phyloP scores from a whole-genome alignment of 2,329 filamentous ascomycete genomes.

The Colletotrichum sp. region DNA sequence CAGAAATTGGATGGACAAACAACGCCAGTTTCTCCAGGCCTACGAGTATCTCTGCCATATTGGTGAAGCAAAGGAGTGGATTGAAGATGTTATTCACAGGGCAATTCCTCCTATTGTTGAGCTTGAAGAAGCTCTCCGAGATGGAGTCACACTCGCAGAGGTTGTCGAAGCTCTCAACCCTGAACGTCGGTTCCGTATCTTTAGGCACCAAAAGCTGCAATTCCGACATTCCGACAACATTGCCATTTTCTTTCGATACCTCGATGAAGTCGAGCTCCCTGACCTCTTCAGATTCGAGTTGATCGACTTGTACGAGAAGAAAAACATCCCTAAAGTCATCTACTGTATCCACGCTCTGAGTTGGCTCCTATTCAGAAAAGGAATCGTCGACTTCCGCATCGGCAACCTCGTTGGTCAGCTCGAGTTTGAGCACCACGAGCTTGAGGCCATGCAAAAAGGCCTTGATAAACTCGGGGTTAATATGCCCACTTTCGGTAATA shows the following conservation, averaged over 20 bases:
- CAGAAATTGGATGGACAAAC: constrained; percentile 98
- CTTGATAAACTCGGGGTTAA: constrained; percentile 92
- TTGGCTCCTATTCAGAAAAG: constrained; percentile 95
- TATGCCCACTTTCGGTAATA: constrained; percentile 98
- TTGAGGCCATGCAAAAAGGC: constrained; percentile 96
- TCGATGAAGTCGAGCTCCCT: constrained; percentile 89
- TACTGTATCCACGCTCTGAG: constrained; percentile 98
- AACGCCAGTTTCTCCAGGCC: constrained; percentile 92
- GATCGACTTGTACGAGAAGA: constrained; percentile 98
- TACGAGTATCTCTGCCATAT: constrained; percentile 99
- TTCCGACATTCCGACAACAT: constrained; percentile 98
- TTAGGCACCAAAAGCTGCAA: constrained; percentile 83
- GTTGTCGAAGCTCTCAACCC: constrained; percentile 89
- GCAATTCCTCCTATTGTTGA: constrained; percentile 91
- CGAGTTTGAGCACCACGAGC: constrained; percentile 96
- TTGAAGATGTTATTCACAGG: constrained; percentile 86
- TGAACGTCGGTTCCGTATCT: constrained; percentile 78
- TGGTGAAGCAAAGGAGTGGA: constrained; percentile 98
- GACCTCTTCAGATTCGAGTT: constrained; percentile 97
- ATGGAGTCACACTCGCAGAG: constrained; percentile 94
- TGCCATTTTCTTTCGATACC: constrained; percentile 91
- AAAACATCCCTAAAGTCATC: constrained; percentile 99
- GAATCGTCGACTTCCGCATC: constrained; percentile 93
- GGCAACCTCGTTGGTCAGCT: constrained; percentile 96
- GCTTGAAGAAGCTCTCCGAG: constrained; percentile 87